A percentile compares a stretch with the other conserved stretches of the same genome.
phyloP scores from a whole-genome alignment of 169 alveolate genomes.

The Cryptosporidium bovis region DNA sequence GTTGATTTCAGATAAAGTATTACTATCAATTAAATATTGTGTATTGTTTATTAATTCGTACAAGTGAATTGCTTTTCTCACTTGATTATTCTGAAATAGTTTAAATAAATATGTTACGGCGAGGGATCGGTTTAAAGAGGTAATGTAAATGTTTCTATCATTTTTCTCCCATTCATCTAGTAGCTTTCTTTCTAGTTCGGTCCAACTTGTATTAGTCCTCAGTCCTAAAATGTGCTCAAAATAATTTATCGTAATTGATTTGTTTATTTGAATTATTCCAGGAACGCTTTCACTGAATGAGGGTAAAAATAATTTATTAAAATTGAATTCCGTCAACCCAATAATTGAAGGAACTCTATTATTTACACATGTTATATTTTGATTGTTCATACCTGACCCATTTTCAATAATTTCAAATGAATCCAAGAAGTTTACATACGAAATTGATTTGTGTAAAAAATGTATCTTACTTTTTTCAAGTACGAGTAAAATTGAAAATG shows the following conservation, averaged over 20 bases:
- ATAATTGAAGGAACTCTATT: constrained; percentile 11
- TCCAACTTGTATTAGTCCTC: constrained; percentile 1
- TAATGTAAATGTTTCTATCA: background rate
- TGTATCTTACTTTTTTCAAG: constrained; percentile 44
- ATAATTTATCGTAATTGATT: constrained; percentile 28
- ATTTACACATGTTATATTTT: background rate
- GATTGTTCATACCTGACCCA: background rate
- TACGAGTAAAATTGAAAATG: constrained; percentile 41
- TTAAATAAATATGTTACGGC: constrained; percentile 36
- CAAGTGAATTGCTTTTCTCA: constrained; percentile 18
- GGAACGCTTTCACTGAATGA: constrained; percentile 26
- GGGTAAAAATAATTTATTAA: constrained; percentile 15
- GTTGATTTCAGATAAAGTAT: constrained; percentile 41
- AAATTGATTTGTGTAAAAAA: constrained; percentile 6
- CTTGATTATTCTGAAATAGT: constrained; percentile 38
- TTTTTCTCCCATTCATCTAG: constrained; percentile 21
- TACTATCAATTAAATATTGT: constrained; percentile 1
- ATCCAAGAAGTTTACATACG: constrained; percentile 34
- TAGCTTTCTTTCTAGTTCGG: constrained; percentile 18
- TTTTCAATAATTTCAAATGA: constrained; percentile 57
- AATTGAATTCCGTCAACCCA: constrained; percentile 7
- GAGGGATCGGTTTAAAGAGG: constrained; percentile 11
- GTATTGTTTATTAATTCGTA: constrained; percentile 7
- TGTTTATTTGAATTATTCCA: constrained; percentile 46
- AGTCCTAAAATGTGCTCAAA: constrained; percentile 23